Percentiles rank a stretch among this genome's conserved stretches.
phyloP scores from a whole-genome alignment of 208 protist genomes.

The Leishmania amazonensis region DNA sequence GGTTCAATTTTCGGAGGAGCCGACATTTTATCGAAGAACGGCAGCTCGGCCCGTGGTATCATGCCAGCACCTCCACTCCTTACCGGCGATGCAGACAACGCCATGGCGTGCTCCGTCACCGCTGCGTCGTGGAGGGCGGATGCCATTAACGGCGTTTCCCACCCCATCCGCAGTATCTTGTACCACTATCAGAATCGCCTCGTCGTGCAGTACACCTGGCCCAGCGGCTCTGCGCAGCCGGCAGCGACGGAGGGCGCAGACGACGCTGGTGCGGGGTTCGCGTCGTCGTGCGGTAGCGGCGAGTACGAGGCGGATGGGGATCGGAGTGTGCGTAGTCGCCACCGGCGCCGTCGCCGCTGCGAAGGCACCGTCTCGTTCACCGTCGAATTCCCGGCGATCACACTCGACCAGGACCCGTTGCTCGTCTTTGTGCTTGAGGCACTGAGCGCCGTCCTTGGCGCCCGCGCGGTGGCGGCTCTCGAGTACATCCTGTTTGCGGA shows the following conservation, averaged over 20 bases:
- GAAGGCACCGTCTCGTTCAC: conserved; percentile 31
- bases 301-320: not conserved
- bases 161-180: conserved; percentile 22
- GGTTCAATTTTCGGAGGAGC: not conserved
- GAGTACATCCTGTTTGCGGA: conserved; percentile 55
- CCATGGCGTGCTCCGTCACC: not conserved
- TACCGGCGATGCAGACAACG: no score
- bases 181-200: conserved; percentile 22
- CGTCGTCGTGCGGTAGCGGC: not conserved
- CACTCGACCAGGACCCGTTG: conserved; percentile 46
- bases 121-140: conserved; percentile 7
- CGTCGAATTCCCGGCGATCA: conserved; percentile 41
- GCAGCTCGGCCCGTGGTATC: not conserved
- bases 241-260: not conserved
- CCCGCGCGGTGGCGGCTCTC: conserved; percentile 32
- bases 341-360: conserved; percentile 33
- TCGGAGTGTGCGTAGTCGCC: not conserved
- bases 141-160: conserved; percentile 1
- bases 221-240: conserved; percentile 13
- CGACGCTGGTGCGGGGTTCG: not conserved
- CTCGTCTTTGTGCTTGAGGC: conserved; percentile 53
- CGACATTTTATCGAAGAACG: not conserved
- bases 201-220: conserved; percentile 33
- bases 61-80: not conserved
- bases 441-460: conserved; percentile 50